Percentiles rank a stretch among this genome's conserved stretches.
phyloP scores from a whole-genome alignment of 2,329 filamentous ascomycete species.

The Tolypocladium pustulatum region DNA sequence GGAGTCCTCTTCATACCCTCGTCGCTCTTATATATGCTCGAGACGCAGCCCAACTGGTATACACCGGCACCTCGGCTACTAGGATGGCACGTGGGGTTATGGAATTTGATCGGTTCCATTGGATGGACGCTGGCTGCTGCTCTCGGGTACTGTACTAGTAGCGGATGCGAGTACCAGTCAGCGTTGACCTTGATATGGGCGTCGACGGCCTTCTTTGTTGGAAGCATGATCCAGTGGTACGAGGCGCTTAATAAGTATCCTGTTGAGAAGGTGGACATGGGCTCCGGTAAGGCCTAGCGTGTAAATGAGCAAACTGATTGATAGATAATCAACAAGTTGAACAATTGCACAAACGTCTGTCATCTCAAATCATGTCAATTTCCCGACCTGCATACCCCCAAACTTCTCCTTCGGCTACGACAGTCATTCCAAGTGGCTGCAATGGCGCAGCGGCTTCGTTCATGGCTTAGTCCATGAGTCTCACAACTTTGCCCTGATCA shows the following conservation, averaged over 20 bases:
- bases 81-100: conserved; percentile 55
- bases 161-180: conserved; percentile 28
- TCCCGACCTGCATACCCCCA: no score
- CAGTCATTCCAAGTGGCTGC: no score
- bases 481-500: background rate
- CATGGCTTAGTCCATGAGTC: no score
- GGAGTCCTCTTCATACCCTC: conserved; percentile 49
- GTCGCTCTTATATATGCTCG: conserved; percentile 48
- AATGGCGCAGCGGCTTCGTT: no score
- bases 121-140: conserved; percentile 51
- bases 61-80: conserved; percentile 40
- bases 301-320: no score
- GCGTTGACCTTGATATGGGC: conserved; percentile 21
- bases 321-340: no score
- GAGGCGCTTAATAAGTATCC: conserved; percentile 12
- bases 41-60: conserved; percentile 54
- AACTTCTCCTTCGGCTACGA: no score
- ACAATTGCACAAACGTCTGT: no score
- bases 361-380: no score
- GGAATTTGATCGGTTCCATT: conserved; percentile 51
- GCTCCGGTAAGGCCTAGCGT: no score
- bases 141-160: conserved; percentile 33
- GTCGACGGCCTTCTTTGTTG: conserved; percentile 6
- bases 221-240: conserved; percentile 12
- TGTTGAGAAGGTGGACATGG: background rate